Conservation (phyloP, 2,329 filamentous ascomycete genomes). For the Claviceps humidiphila region DNA sequence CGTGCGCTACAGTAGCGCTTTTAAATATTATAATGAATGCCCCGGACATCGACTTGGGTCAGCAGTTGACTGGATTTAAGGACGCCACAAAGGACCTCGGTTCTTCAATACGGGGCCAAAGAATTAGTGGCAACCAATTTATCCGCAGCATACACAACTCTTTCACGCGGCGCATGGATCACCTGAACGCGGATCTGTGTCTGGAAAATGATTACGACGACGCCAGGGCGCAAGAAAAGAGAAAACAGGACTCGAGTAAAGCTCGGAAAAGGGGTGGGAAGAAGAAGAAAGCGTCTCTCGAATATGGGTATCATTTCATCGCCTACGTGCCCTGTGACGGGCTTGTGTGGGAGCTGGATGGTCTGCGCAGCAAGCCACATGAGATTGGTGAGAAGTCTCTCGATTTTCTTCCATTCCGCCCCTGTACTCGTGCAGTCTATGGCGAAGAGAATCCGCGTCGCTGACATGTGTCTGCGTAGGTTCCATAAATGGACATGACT, state of each 20-base stretch:
- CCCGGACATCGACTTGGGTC: conserved; percentile 50
- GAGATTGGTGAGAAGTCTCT: conserved; percentile 16
- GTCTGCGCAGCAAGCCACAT: conserved; percentile 57
- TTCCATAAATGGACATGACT: conserved; percentile 30
- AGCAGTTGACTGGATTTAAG: conserved; percentile 60
- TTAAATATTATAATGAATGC: conserved; percentile 91
- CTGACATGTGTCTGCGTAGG: conserved; percentile 1
- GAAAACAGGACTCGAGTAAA: conserved; percentile 21
- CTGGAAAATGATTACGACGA: conserved; percentile 42
- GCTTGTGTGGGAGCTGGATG: conserved; percentile 79
- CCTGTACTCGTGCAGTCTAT: neutral
- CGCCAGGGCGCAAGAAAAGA: conserved; percentile 21
- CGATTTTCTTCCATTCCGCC: neutral
- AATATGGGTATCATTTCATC: conserved; percentile 75
- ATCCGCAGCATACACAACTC: conserved; percentile 80
- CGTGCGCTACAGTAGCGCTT: conserved; percentile 84
- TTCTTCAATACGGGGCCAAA: conserved; percentile 62
- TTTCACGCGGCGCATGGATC: conserved; percentile 67
- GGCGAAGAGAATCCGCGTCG: neutral
- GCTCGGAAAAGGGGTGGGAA: conserved; percentile 17
- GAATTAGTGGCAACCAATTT: conserved; percentile 59
- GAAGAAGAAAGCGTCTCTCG: conserved; percentile 30
- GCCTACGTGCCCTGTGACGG: conserved; percentile 70
- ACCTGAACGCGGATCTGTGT: conserved; percentile 56
- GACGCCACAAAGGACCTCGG: conserved; percentile 53